Conservation (phyloP, 306 rosid genomes). For the Ormosia emarginata region DNA sequence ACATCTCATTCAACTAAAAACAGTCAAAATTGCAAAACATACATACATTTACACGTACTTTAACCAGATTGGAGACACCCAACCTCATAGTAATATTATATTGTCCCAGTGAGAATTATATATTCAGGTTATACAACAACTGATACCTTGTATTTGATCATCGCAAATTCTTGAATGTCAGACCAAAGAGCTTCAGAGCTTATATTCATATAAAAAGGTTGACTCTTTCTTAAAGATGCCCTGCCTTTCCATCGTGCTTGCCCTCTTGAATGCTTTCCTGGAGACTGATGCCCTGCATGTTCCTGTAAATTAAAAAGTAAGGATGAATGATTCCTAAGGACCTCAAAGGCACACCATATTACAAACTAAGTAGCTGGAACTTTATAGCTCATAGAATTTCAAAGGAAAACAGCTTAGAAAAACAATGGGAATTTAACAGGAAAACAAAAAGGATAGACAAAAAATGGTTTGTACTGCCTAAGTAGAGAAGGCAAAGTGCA, state of each 20-base stretch:
- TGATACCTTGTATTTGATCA: constrained; percentile 78
- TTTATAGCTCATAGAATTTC: not conserved
- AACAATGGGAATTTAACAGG: not conserved
- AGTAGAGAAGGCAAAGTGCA: not conserved
- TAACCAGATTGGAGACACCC: not conserved
- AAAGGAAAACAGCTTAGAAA: not conserved
- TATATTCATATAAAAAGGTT: constrained; percentile 56
- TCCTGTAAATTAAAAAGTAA: constrained; percentile 52
- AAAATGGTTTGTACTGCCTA: not conserved
- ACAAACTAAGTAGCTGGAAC: not conserved
- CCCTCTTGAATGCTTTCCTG: constrained; percentile 72
- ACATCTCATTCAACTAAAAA: not conserved
- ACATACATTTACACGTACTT: not conserved
- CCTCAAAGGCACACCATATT: not conserved
- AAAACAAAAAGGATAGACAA: not conserved
- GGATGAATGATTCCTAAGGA: not conserved
- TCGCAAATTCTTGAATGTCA: constrained; percentile 76
- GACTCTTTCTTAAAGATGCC: constrained; percentile 53
- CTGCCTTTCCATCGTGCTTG: constrained; percentile 74
- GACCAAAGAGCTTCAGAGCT: constrained; percentile 88
- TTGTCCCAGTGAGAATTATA: not conserved
- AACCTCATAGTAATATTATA: not conserved
- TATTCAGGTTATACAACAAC: not conserved
- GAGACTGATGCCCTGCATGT: constrained; percentile 56
- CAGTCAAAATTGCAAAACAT: not conserved